These are phyloP conservation scores for Aspergillus quadrilineatus DNA, from an alignment of 2,329 filamentous ascomycete genomes.

Conservation along the genomic window DNA sequence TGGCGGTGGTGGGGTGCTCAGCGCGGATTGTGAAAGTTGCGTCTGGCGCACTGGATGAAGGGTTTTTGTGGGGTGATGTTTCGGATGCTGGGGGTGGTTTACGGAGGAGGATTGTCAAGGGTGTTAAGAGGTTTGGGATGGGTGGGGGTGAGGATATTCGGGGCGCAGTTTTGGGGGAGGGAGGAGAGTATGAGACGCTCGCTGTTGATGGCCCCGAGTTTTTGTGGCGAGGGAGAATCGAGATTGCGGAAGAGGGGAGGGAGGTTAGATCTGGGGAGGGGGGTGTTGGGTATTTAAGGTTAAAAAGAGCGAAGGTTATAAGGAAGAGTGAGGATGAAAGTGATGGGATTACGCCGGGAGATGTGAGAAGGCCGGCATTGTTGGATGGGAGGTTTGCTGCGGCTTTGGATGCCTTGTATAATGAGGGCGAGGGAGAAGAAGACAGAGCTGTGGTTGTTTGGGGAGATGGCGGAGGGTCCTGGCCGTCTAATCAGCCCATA, in stretches of 20 bases:
- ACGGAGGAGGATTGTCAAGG: constrained; percentile 50
- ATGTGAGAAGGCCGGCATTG: constrained; percentile 57
- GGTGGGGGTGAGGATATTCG: constrained; percentile 48
- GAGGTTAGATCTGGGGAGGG: constrained; percentile 66
- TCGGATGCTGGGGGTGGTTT: constrained; percentile 52
- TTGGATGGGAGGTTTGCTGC: constrained; percentile 63
- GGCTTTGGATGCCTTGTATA: constrained; percentile 32
- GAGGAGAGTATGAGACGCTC: constrained; percentile 93
- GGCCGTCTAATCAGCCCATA: neutral
- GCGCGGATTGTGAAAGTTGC: constrained; percentile 95
- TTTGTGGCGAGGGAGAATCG: constrained; percentile 72
- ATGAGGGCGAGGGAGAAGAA: neutral
- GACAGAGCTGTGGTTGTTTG: neutral
- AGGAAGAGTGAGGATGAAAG: constrained; percentile 38
- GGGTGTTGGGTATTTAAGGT: constrained; percentile 70
- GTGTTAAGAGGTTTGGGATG: constrained; percentile 61
- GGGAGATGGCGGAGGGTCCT: constrained; percentile 8
- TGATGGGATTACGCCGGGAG: constrained; percentile 21
- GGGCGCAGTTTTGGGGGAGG: constrained; percentile 82
- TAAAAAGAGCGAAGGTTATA: constrained; percentile 59
- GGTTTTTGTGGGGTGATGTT: constrained; percentile 78
- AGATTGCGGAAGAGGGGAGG: constrained; percentile 56
- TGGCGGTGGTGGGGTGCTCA: constrained; percentile 74
- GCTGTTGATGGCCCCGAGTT: constrained; percentile 73
- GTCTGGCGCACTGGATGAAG: constrained; percentile 80